Conservation (phyloP, 2,329 filamentous ascomycete species). For the Hypoxylon sp. region DNA sequence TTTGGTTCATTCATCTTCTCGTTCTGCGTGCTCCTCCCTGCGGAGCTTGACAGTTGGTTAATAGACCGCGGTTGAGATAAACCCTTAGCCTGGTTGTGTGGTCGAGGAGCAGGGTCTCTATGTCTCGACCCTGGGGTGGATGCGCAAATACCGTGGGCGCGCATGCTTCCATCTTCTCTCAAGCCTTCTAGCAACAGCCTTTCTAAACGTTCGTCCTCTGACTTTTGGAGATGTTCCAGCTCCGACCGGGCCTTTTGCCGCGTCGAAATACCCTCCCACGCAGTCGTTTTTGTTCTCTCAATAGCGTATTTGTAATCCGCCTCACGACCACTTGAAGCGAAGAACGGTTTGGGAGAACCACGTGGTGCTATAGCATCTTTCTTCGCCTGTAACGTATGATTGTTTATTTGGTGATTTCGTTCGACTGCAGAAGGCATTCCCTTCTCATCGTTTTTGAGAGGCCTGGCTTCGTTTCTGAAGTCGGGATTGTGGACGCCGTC, state of each 20-base stretch:
- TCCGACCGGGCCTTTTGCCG: conserved; percentile 44
- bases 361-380: conserved; percentile 29
- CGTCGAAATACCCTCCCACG: conserved; percentile 50
- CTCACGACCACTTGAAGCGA: conserved; percentile 53
- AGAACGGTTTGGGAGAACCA: conserved; percentile 54
- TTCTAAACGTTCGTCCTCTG: conserved; percentile 45
- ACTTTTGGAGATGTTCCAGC: conserved; percentile 43
- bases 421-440: neutral
- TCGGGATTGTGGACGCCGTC: neutral
- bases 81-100: conserved; percentile 19
- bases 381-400: conserved; percentile 1
- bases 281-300: conserved; percentile 52
- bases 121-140: conserved; percentile 1
- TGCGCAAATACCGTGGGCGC: neutral
- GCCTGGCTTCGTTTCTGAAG: neutral
- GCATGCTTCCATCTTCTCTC: conserved; percentile 12
- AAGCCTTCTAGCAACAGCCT: conserved; percentile 30
- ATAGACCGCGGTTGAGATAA: conserved; percentile 29
- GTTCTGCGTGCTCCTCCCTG: conserved; percentile 9
- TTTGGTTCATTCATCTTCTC: conserved; percentile 15
- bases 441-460: conserved; percentile 1
- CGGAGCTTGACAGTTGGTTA: conserved; percentile 33
- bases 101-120: conserved; percentile 4
- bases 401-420: neutral
- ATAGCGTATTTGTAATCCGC: conserved; percentile 51